phyloP scores from a whole-genome alignment of 345 rosid genomes.

The Populus nigra region DNA sequence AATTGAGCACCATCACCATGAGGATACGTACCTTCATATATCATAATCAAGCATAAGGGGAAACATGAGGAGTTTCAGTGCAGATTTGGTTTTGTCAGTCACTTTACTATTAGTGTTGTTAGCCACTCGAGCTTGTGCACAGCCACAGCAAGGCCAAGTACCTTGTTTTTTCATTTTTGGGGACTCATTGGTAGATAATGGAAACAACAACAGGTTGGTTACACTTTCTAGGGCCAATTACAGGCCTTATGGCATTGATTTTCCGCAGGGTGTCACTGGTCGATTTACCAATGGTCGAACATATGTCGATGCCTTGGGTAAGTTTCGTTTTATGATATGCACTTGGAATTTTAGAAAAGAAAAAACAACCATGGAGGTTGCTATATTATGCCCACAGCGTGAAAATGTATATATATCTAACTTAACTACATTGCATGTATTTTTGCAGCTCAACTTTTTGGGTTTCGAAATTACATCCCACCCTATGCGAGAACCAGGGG shows the following conservation, averaged over 20 bases:
- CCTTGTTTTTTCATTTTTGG: conserved; percentile 32
- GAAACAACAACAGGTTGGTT: conserved; percentile 24
- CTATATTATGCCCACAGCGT: background rate
- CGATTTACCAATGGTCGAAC: conserved; percentile 34
- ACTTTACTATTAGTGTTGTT: conserved; percentile 28
- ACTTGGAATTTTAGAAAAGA: no score
- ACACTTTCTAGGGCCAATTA: conserved; percentile 34
- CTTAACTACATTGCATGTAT: background rate
- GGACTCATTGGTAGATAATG: conserved; percentile 30
- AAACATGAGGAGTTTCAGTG: conserved; percentile 5
- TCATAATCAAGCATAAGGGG: background rate
- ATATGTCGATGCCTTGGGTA: conserved; percentile 31
- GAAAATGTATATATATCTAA: background rate
- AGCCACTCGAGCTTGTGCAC: conserved; percentile 21
- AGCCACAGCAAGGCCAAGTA: conserved; percentile 11
- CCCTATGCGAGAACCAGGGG: conserved; percentile 20
- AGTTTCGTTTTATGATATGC: background rate
- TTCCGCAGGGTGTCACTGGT: conserved; percentile 22
- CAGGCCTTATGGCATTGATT: conserved; percentile 32
- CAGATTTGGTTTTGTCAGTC: conserved; percentile 12
- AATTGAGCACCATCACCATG: background rate
- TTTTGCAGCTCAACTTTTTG: conserved; percentile 32
- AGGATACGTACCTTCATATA: background rate
- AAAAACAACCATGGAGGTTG: no score
- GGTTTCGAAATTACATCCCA: conserved; percentile 23